A percentile compares a stretch with the other conserved stretches of the same genome.
These are phyloP conservation scores for Cornus kousa DNA, from an alignment of 148 eudicot genomes.

Conservation along the genomic window DNA sequence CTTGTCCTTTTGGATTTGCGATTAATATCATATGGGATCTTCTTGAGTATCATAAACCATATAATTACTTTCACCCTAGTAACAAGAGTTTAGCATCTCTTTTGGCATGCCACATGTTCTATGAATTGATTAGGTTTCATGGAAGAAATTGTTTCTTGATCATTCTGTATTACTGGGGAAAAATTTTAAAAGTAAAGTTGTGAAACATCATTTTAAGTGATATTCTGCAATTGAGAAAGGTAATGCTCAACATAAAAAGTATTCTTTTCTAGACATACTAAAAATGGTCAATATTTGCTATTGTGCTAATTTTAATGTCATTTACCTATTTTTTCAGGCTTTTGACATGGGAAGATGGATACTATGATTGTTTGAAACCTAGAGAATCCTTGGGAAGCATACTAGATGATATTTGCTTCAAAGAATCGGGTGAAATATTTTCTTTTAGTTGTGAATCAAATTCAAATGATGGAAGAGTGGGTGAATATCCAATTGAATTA, in stretches of 20 bases:
- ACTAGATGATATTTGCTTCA: conserved; percentile 16
- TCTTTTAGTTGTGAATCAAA: conserved; percentile 21
- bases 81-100: not conserved
- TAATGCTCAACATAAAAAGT: too few species aligned
- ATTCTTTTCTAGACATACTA: too few species aligned
- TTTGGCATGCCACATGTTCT: not conserved
- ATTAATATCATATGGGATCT: not conserved
- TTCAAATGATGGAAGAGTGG: conserved; percentile 18
- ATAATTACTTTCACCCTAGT: not conserved
- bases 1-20: not conserved
- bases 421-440: conserved; percentile 22
- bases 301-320: not conserved
- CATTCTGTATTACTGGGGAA: not conserved
- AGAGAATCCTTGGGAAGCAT: conserved; percentile 26
- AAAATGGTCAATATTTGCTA: not conserved
- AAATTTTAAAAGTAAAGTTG: not conserved
- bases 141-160: not conserved
- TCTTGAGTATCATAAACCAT: not conserved
- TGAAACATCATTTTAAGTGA: not conserved
- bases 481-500: conserved; percentile 32
- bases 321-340: conserved; percentile 36
- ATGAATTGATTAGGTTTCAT: not conserved
- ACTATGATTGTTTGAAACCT: conserved; percentile 34
- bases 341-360: conserved; percentile 77
- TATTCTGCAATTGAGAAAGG: not conserved